Base-by-base conservation (phyloP, 2,329 filamentous ascomycete species). In the Thelonectria blattea region DNA sequence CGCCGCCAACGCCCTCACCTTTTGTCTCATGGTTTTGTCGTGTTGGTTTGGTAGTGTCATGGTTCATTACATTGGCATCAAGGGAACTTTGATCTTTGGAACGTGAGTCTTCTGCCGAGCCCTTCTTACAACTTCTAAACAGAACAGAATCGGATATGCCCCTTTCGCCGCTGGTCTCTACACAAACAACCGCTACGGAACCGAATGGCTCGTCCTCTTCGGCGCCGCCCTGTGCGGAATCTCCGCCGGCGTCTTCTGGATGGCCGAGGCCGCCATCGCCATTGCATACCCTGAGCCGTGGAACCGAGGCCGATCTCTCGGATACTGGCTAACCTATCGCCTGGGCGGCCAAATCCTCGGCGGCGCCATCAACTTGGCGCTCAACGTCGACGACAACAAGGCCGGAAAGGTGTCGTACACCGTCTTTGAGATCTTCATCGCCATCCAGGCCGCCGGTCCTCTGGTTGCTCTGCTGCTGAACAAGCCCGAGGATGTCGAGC, bases 211-310 rank as follows among this genome's bases (percentile, higher is more conserved):
- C 10, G 82, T 88, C 0, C 79, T 91, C 1, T 74, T 92, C 9
- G 90, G 89, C 0, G 88, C 88, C 0, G 88, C 88, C 0, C 77
- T 89, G 0, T 92, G 89, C 63, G 89, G 89, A 17, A 80, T 91
- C 32, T 88, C 86, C 0, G 89, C 90, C 0, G 90, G 90, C 0
- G 79, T 92, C 0, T 92, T 92, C 74, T 92, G 90, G 90, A 88
- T 88, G 80, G 85, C 89, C 0, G 90, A 92, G 74, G 88, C 88
- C 1, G 89, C 90, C 0, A 90, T 92, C 58, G 89, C 89, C 0
- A 84, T 92, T 18, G 82, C 86, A 0, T 92, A 92, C 64, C 89
- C 89, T 0, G 89, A 92, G 67, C 88, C 88, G 0, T 86, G 85
- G 70, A 90, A 90, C 49, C 83, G 85, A 54, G 88, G 87, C 0